Percentiles rank a stretch among this genome's conserved stretches.
Conservation (phyloP, 2,329 filamentous ascomycete genomes). For the Epichloe sibirici region DNA sequence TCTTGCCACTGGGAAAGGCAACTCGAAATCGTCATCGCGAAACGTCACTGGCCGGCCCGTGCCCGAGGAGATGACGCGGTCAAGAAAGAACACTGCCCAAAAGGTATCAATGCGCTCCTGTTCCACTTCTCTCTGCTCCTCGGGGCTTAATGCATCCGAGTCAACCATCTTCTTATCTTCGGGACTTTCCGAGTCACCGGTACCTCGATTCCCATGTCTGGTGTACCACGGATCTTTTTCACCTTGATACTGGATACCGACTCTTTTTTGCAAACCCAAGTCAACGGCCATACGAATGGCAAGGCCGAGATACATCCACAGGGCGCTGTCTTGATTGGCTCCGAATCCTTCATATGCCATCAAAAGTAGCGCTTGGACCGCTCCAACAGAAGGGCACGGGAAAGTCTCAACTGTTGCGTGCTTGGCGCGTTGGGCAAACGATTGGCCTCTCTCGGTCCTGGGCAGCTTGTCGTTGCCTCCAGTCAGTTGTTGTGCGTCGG, state of each 20-base stretch:
- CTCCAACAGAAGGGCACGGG: constrained; percentile 68
- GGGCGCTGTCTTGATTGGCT: constrained; percentile 72
- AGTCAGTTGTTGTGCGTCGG: constrained; percentile 40
- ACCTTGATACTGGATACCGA: constrained; percentile 55
- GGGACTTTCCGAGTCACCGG: constrained; percentile 20
- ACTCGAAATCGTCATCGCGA: constrained; percentile 73
- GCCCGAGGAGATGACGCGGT: constrained; percentile 77
- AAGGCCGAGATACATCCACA: constrained; percentile 90
- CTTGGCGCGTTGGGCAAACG: constrained; percentile 73
- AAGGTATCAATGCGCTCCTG: constrained; percentile 78
- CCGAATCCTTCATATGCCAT: constrained; percentile 86
- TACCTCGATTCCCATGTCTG: constrained; percentile 29
- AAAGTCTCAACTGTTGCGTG: constrained; percentile 74
- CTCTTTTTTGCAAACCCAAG: constrained; percentile 71
- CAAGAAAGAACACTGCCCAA: constrained; percentile 81
- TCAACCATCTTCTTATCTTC: constrained; percentile 30
- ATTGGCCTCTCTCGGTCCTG: constrained; percentile 58
- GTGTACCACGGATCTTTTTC: constrained; percentile 38
- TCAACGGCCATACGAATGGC: constrained; percentile 75
- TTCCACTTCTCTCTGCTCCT: constrained; percentile 55
- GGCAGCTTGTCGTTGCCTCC: constrained; percentile 35
- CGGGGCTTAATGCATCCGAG: constrained; percentile 27
- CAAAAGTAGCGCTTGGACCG: constrained; percentile 71
- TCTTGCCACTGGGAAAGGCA: constrained; percentile 48
- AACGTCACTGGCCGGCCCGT: constrained; percentile 76